Evolutionary conservation across 2,329 filamentous ascomycete genomes (phyloP), one percentile per base, ranked within the genome.

Genomic region (Pseudogymnoascus sp.): DNA sequence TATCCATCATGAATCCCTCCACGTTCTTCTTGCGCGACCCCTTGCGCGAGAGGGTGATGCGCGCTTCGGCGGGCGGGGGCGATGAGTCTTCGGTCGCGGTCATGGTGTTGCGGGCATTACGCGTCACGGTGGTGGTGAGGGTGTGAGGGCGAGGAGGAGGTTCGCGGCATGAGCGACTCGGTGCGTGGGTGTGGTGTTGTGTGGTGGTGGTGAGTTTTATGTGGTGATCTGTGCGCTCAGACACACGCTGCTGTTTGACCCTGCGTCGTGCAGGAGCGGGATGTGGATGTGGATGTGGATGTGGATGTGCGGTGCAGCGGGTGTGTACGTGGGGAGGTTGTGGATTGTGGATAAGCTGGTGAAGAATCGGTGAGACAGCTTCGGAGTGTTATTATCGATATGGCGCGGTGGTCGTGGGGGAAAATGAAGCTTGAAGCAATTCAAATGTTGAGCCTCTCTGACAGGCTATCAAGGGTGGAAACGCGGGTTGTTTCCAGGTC

Each of bases 11-110:
- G 60, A 61, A 43, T 6, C 60, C 19, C 28, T 61, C 34, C 3
- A 21, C 23, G 4, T n/a, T 23, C 60, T 37, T 61, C 60, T 37
- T 61, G 19, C 37, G 31, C 60, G 60, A 43, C 16, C 60, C 37
- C 60, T 61, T 61, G 60, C 60, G 60, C 60, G 34, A 54, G 48
- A 54, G 48, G 25, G 48, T 54, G 25, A 54, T 54, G 48, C 48
- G 48, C 48, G 48, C 48, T 13, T 31, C 25, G 25, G 48, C 48
- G 25, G 48, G 48, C 25, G 48, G 48, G 48, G 48, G 48, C n/a
- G 48, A 54, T 34, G 48, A 54, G n/a, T 54, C 48, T 54, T 54
- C 48, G 25, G 48, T 54, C 25, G 48, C 48, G 25, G 48, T 54
- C 48, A 54, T 54, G n/a, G 7, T 34, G 25, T 14, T 3, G 48